Evolutionary conservation across 2,329 filamentous ascomycete genomes (phyloP), one percentile per base, ranked within the genome.

Genomic region (Ascochyta fabae): DNA sequence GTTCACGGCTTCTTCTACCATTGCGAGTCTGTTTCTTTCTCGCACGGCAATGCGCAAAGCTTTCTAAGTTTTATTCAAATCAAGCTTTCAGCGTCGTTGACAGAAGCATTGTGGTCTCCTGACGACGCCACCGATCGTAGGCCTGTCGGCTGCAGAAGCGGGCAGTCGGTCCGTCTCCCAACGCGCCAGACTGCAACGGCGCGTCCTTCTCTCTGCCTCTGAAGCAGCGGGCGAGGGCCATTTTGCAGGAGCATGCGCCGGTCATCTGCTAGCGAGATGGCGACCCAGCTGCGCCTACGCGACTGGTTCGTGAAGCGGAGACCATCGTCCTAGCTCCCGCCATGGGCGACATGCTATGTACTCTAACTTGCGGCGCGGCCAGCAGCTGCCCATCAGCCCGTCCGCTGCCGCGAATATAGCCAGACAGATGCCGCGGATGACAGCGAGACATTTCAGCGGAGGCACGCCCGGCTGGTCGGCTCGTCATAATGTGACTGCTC

Each of bases 251-350:
- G 23, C 36, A 7, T 34, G 38, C 42, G 42, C 47, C 53, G 42
- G 41, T 24, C 10, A 33, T 16, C 16, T 36, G n/a, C 19, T 56
- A 56, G 36, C 47, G 47, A 51, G 24, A 56, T 31, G 47, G 42
- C 47, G 31, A 50, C 19, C 13, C 35, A 38, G 34, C 24, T 50
- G 42, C 29, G 13, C 41, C 24, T 10, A 31, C 12, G 41, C 47
- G 47, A 56, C 53, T 50, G 42, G 53, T 16, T 36, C 16, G 6
- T n/a, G 43, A 56, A 51, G 47, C 53, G 53, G 53, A 49, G 53
- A 51, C 53, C 8, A 23, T 42, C 22, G 6, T 36, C 31, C 42
- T 56, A 56, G 53, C 23, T 47, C 42, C 53, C 53, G 53, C 42
- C 24, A 42, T 34, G 39, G 45, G 33, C 44, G 44, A 50, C 24